These are phyloP conservation scores for Cucurbita moschata DNA, from an alignment of 306 rosid species.

Conservation along the genomic window DNA sequence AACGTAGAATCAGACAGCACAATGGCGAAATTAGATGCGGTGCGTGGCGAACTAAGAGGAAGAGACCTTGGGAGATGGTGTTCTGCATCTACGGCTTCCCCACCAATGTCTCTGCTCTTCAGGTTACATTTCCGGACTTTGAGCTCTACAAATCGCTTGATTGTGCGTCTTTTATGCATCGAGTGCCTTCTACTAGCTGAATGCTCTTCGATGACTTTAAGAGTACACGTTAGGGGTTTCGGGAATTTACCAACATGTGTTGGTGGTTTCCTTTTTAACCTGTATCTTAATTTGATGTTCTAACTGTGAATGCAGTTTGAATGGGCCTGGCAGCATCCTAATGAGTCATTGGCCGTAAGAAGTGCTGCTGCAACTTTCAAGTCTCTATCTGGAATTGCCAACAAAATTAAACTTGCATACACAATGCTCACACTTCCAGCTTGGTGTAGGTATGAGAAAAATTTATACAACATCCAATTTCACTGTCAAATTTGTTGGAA, in stretches of 20 bases:
- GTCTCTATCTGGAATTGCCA: slow-evolving; percentile 71
- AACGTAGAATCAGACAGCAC: slow-evolving; percentile 84
- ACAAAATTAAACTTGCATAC: slow-evolving; percentile 81
- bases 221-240: background rate
- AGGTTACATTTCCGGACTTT: slow-evolving; percentile 28
- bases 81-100: slow-evolving; percentile 89
- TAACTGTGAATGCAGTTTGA: slow-evolving; percentile 55
- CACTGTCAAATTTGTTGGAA: background rate
- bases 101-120: slow-evolving; percentile 80
- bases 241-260: background rate
- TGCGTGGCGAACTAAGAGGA: slow-evolving; percentile 75
- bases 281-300: background rate
- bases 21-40: slow-evolving; percentile 85
- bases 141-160: background rate
- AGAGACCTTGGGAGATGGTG: slow-evolving; percentile 95
- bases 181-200: background rate
- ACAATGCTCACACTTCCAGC: slow-evolving; percentile 88
- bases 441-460: slow-evolving; percentile 49
- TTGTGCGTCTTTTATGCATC: background rate
- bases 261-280: background rate
- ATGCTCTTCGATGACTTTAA: background rate
- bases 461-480: too few species aligned
- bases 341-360: slow-evolving; percentile 76
- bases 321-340: slow-evolving; percentile 99
- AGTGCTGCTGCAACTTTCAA: slow-evolving; percentile 69